A percentile compares a stretch with the other conserved stretches of the same genome.
Evolutionary conservation across 2,329 filamentous ascomycete genomes (phyloP).

Genomic region (Aureobasidium vineae): DNA sequence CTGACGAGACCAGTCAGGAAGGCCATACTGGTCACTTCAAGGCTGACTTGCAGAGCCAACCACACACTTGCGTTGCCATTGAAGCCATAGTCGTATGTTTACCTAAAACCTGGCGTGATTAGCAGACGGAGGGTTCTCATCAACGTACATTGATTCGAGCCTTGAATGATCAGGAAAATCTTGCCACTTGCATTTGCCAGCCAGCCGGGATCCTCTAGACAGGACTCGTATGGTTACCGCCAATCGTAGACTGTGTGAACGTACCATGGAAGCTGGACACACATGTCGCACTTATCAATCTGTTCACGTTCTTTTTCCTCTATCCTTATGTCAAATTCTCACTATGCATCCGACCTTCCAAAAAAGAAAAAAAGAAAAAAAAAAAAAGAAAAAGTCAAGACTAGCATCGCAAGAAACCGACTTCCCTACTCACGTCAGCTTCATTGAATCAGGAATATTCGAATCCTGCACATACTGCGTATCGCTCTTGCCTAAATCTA

Average conservation of each 20-base stretch:
- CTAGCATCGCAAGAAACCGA: too few relatives aligned
- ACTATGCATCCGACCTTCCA: too few relatives aligned
- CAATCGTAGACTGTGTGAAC: neutral
- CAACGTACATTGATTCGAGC: neutral
- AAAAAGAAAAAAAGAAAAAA: too few relatives aligned
- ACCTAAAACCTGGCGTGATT: neutral
- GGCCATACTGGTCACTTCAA: slow-evolving; percentile 44
- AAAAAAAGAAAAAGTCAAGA: too few relatives aligned
- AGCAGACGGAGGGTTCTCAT: neutral
- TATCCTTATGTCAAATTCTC: too few relatives aligned
- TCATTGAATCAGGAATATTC: too few relatives aligned
- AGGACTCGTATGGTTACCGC: neutral
- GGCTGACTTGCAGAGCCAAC: slow-evolving; percentile 38
- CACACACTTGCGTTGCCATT: slow-evolving; percentile 30
- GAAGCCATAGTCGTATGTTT: slow-evolving; percentile 37
- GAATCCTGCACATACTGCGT: too few relatives aligned
- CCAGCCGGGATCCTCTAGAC: neutral
- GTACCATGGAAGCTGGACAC: neutral
- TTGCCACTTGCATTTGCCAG: neutral
- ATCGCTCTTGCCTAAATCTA: too few relatives aligned
- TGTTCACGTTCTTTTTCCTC: too few relatives aligned
- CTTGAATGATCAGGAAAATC: neutral
- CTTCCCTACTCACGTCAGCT: too few relatives aligned
- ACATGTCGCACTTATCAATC: neutral
- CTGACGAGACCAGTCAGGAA: slow-evolving; percentile 44